Conservation (phyloP, 176 grass and related monocot species). For the Phragmites australis region DNA sequence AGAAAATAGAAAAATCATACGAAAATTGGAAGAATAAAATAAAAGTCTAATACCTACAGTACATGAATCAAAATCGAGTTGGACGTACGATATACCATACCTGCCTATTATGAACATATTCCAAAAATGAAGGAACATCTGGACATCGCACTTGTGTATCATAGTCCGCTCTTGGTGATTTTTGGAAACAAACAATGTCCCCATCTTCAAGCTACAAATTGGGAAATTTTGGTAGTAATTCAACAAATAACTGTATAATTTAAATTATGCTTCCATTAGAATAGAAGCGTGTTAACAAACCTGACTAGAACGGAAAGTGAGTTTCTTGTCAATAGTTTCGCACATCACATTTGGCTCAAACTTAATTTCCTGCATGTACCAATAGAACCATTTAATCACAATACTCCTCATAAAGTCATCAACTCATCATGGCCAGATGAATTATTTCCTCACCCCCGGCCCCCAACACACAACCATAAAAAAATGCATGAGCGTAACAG, state of each 20-base stretch:
- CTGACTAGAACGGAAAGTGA: conserved; percentile 71
- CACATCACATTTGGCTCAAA: conserved; percentile 89
- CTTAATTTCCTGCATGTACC: conserved; percentile 73
- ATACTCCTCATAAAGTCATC: background rate
- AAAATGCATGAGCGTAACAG: background rate
- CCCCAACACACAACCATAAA: too few species aligned
- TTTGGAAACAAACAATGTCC: conserved; percentile 81
- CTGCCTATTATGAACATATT: conserved; percentile 94
- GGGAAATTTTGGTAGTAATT: conserved; percentile 25
- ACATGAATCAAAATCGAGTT: conserved; percentile 14
- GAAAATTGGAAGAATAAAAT: background rate
- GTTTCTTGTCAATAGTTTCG: conserved; percentile 72
- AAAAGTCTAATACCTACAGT: conserved; percentile 14
- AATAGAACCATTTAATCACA: conserved; percentile 32
- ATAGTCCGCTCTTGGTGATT: conserved; percentile 47
- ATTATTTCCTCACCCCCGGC: background rate
- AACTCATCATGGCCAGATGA: background rate
- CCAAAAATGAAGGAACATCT: conserved; percentile 84
- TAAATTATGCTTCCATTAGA: background rate
- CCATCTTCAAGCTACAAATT: conserved; percentile 90
- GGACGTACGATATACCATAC: conserved; percentile 44
- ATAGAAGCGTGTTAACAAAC: conserved; percentile 43
- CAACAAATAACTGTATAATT: conserved; percentile 9
- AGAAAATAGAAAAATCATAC: conserved; percentile 1
- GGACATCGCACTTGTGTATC: conserved; percentile 64